These are phyloP conservation scores for Neofusicoccum laricinum DNA, from an alignment of 2,329 filamentous ascomycete genomes.

Conservation along the genomic window DNA sequence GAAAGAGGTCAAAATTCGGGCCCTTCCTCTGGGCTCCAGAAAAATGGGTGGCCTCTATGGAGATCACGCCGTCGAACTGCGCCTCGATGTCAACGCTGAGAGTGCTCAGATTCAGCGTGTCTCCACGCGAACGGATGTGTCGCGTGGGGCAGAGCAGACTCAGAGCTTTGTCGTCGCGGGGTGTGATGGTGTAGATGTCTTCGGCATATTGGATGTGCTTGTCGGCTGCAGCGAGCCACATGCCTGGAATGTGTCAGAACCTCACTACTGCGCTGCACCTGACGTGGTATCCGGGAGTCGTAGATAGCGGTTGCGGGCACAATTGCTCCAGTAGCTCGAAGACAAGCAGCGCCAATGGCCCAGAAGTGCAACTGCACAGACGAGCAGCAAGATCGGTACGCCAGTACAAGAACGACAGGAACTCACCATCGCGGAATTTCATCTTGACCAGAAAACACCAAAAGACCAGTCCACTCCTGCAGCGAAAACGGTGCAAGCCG, in stretches of 20 bases:
- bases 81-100: constrained; percentile 57
- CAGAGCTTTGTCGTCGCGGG: constrained; percentile 46
- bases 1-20: constrained; percentile 59
- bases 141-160: constrained; percentile 58
- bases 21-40: constrained; percentile 51
- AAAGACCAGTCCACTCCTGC: not conserved
- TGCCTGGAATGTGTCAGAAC: constrained; percentile 35
- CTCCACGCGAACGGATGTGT: constrained; percentile 53
- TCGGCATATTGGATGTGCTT: constrained; percentile 64
- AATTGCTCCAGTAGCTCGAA: too few relatives aligned
- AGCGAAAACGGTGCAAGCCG: not conserved
- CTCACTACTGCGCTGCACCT: not conserved
- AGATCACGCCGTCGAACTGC: constrained; percentile 58
- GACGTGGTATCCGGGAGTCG: not conserved
- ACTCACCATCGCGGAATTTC: constrained; percentile 59
- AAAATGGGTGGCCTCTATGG: constrained; percentile 59
- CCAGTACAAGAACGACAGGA: too few relatives aligned
- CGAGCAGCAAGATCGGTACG: too few relatives aligned
- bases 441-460: constrained; percentile 33
- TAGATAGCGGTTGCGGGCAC: too few relatives aligned
- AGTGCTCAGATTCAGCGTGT: constrained; percentile 56
- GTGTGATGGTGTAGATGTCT: constrained; percentile 56
- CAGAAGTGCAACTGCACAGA: not conserved
- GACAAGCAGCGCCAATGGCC: not conserved
- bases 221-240: constrained; percentile 64